A percentile compares a stretch with the other conserved stretches of the same genome.
phyloP scores from a whole-genome alignment of 345 rosid species.

The Corchorus capsularis region DNA sequence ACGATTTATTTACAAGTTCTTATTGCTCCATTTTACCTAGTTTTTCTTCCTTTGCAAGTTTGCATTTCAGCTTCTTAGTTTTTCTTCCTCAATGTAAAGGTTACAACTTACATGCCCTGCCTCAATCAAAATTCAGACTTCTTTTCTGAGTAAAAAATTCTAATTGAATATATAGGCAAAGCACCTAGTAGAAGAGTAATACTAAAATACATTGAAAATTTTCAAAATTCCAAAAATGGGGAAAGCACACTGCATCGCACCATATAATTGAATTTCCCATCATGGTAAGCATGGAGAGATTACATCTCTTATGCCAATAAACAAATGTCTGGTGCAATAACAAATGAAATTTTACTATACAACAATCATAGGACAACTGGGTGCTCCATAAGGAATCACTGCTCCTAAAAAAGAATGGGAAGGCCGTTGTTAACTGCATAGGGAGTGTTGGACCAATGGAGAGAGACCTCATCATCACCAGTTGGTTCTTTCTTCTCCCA shows the following conservation, averaged over 20 bases:
- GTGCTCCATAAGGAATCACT: neutral
- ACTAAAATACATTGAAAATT: neutral
- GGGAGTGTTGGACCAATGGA: neutral
- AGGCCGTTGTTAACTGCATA: neutral
- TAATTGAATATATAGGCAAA: too few relatives aligned
- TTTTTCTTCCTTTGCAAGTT: neutral
- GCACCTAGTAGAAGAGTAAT: neutral
- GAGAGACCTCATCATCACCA: neutral
- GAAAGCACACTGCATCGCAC: neutral
- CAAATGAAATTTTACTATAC: neutral
- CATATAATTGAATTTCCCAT: neutral
- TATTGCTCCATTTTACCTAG: neutral
- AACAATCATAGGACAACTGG: constrained; percentile 1
- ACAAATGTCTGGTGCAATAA: neutral
- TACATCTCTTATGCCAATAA: neutral
- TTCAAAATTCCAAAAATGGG: neutral
- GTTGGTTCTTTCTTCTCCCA: neutral
- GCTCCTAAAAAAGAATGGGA: neutral
- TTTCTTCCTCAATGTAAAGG: neutral
- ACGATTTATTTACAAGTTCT: neutral
- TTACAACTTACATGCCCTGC: neutral
- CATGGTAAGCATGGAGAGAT: neutral
- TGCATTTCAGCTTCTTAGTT: too few relatives aligned
- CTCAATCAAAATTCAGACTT: too few relatives aligned
- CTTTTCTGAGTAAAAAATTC: too few relatives aligned